Evolutionary conservation across 2,329 filamentous ascomycete genomes (phyloP).

Genomic region (Alternaria sp.): DNA sequence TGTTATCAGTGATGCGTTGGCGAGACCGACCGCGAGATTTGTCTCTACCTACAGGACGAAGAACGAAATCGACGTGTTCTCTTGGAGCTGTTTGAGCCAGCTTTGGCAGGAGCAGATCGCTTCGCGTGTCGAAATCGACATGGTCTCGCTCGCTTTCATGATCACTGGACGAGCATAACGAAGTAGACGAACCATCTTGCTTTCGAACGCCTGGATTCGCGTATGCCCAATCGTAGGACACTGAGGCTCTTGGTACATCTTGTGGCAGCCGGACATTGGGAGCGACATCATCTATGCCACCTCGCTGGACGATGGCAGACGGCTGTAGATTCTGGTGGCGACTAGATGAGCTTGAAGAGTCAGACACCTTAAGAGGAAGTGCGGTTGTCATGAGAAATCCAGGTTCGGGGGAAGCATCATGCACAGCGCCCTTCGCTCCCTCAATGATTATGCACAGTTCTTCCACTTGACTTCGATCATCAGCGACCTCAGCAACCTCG

Average conservation of each 20-base stretch:
- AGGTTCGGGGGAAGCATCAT: constrained; percentile 39
- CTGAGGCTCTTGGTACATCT: constrained; percentile 23
- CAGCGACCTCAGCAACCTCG: constrained; percentile 46
- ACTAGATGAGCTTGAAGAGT: constrained; percentile 11
- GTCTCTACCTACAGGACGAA: constrained; percentile 36
- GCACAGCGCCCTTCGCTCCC: constrained; percentile 49
- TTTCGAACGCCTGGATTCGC: not conserved
- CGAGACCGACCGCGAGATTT: constrained; percentile 38
- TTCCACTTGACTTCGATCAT: constrained; percentile 42
- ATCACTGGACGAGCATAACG: constrained; percentile 22
- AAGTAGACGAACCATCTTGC: constrained; percentile 8
- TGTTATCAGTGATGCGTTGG: constrained; percentile 15
- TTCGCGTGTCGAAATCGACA: constrained; percentile 27
- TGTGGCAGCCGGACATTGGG: constrained; percentile 8
- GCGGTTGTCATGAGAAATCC: constrained; percentile 30
- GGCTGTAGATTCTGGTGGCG: not conserved
- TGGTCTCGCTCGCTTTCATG: constrained; percentile 8
- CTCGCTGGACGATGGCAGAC: not conserved
- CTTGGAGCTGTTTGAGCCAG: constrained; percentile 30
- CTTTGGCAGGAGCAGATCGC: constrained; percentile 33
- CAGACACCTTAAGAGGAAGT: constrained; percentile 33
- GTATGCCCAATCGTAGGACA: constrained; percentile 44
- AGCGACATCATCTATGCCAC: constrained; percentile 4
- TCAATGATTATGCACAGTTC: constrained; percentile 54
- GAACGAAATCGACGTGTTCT: constrained; percentile 43